Percentiles rank a stretch among this genome's conserved stretches.
Evolutionary conservation across 1,284 basidiomycete genomes (phyloP).

Genomic region (Erythrobasidium hasegawianum): DNA sequence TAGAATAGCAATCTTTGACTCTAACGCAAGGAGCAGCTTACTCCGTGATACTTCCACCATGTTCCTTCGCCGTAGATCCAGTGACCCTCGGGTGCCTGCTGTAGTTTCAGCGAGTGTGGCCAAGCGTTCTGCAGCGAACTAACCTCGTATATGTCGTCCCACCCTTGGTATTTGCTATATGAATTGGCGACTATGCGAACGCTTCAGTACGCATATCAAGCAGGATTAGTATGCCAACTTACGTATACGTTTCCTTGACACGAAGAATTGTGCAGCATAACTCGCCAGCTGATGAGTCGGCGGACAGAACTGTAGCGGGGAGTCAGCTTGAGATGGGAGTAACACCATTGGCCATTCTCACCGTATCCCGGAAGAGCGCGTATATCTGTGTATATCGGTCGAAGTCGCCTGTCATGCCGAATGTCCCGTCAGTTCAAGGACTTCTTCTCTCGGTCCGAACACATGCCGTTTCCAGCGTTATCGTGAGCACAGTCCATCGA

Average conservation of each 20-base stretch:
- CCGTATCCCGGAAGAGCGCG: not conserved
- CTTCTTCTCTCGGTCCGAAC: too few species aligned
- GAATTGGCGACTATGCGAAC: slow-evolving; percentile 36
- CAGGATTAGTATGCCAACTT: too few species aligned
- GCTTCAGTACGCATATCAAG: too few species aligned
- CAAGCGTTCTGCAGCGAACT: not conserved
- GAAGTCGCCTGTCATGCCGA: not conserved
- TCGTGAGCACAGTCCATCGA: not conserved
- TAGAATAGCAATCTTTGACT: not conserved
- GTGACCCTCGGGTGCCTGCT: slow-evolving; percentile 31
- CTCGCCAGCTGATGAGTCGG: slow-evolving; percentile 35
- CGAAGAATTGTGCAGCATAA: slow-evolving; percentile 40
- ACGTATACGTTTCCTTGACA: slow-evolving; percentile 39
- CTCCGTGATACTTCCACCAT: slow-evolving; percentile 42
- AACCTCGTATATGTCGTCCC: slow-evolving; percentile 37
- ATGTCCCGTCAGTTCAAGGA: too few species aligned
- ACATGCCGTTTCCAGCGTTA: not conserved
- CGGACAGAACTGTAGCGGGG: slow-evolving; percentile 42
- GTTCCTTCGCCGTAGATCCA: slow-evolving; percentile 43
- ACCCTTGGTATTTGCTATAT: slow-evolving; percentile 38
- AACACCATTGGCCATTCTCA: too few species aligned
- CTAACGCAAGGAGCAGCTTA: slow-evolving; percentile 16
- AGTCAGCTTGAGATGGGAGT: too few species aligned
- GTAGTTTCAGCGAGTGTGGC: not conserved
- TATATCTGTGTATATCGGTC: not conserved